Percentiles rank a stretch among this genome's conserved stretches.
Evolutionary conservation across 208 protist genomes (phyloP).

Genomic region (Leishmania gerbilli): DNA sequence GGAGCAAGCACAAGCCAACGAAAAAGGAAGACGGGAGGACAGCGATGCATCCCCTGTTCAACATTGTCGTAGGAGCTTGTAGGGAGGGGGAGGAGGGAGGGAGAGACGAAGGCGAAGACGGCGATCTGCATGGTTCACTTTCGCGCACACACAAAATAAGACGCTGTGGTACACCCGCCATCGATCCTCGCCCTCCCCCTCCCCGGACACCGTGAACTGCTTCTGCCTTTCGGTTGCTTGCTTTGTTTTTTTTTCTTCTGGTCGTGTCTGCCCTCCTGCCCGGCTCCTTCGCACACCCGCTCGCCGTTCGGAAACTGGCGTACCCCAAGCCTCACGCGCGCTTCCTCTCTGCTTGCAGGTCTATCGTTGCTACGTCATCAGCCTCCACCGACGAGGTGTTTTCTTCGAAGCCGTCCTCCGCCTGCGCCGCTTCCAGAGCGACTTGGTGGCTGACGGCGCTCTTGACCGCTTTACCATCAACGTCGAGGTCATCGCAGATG

Average conservation of each 20-base stretch:
- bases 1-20: neutral
- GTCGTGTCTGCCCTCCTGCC: neutral
- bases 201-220: neutral
- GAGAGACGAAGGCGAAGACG: neutral
- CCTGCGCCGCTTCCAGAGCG: neutral
- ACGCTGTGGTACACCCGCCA: neutral
- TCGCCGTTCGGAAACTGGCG: neutral
- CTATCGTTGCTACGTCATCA: too few relatives aligned
- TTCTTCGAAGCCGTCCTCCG: neutral
- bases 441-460: neutral
- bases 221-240: neutral
- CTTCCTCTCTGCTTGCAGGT: neutral
- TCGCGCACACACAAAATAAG: neutral
- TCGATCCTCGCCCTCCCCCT: neutral
- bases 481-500: slow-evolving; percentile 62
- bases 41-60: neutral
- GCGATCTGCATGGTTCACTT: neutral
- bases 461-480: slow-evolving; percentile 32
- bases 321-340: neutral
- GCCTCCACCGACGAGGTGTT: neutral
- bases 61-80: neutral
- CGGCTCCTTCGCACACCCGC: neutral
- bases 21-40: neutral
- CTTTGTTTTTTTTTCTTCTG: neutral
- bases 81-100: neutral